Conservation (phyloP, 371 early-diverging fungal genomes). For the Quaeritorhiza haematococci region DNA sequence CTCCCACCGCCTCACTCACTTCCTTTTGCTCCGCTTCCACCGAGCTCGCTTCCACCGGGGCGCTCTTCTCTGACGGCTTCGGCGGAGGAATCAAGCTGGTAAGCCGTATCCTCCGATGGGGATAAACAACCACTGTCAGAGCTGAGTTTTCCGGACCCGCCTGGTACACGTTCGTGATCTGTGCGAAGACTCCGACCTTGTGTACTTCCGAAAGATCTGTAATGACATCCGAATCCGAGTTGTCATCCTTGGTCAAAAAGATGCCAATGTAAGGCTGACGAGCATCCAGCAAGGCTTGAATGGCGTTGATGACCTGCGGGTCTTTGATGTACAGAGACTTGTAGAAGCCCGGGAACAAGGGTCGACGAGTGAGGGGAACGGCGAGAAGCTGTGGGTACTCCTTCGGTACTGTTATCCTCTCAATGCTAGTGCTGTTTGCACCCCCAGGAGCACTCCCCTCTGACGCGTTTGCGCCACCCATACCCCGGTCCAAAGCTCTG, state of each 20-base stretch:
- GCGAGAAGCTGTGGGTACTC: conserved; percentile 87
- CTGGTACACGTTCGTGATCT: conserved; percentile 91
- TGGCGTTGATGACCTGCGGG: conserved; percentile 82
- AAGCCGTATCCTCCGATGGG: conserved; percentile 85
- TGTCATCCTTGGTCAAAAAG: conserved; percentile 78
- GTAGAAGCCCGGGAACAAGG: conserved; percentile 94
- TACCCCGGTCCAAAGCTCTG: too few species aligned
- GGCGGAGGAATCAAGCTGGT: conserved; percentile 51
- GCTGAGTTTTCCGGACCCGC: conserved; percentile 75
- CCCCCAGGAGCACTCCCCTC: too few species aligned
- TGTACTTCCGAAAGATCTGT: conserved; percentile 73
- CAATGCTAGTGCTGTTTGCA: too few species aligned
- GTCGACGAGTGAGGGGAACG: conserved; percentile 87
- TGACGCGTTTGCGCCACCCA: too few species aligned
- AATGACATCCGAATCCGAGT: conserved; percentile 78
- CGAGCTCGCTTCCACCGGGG: not conserved
- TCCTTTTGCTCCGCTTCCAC: not conserved
- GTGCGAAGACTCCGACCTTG: conserved; percentile 91
- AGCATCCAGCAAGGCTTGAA: conserved; percentile 82
- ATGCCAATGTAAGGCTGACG: conserved; percentile 92
- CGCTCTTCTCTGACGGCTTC: conserved; percentile 1
- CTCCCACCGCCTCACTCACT: not conserved
- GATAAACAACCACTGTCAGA: conserved; percentile 91
- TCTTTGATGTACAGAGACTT: conserved; percentile 94
- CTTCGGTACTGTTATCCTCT: conserved; percentile 60